Evolutionary conservation across 73 alveolate species (phyloP).

Genomic region (Paramecium sonneborni): DNA sequence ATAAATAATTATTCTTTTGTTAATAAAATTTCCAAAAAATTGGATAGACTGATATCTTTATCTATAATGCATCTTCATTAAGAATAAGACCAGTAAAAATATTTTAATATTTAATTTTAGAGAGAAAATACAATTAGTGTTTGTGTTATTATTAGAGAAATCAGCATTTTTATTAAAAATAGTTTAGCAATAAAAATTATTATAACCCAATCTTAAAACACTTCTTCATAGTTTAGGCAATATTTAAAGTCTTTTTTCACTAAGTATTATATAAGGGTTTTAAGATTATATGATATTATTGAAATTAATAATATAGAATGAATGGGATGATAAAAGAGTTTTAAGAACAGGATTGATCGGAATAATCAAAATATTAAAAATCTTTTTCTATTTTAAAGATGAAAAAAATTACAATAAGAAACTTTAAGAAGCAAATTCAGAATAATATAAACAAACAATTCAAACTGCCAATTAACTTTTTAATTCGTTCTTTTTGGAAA

Average conservation of each 20-base stretch:
- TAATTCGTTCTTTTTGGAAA: background rate
- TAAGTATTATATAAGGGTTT: background rate
- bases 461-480: background rate
- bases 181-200: background rate
- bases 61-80: background rate
- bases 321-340: constrained; percentile 39
- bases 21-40: background rate
- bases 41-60: constrained; percentile 20
- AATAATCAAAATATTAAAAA: background rate
- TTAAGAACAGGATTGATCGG: constrained; percentile 20
- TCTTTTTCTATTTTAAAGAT: background rate
- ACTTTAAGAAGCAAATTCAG: background rate
- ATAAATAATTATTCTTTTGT: background rate
- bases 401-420: background rate
- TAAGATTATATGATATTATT: background rate
- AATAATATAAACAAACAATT: background rate
- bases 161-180: background rate
- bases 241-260: background rate
- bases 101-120: background rate
- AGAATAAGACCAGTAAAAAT: background rate
- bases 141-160: background rate
- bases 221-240: background rate
- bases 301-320: background rate
- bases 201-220: constrained; percentile 26
- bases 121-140: background rate